Conservation (phyloP, 805 yeast genomes). For the Barnettozyma wickerhamii region DNA sequence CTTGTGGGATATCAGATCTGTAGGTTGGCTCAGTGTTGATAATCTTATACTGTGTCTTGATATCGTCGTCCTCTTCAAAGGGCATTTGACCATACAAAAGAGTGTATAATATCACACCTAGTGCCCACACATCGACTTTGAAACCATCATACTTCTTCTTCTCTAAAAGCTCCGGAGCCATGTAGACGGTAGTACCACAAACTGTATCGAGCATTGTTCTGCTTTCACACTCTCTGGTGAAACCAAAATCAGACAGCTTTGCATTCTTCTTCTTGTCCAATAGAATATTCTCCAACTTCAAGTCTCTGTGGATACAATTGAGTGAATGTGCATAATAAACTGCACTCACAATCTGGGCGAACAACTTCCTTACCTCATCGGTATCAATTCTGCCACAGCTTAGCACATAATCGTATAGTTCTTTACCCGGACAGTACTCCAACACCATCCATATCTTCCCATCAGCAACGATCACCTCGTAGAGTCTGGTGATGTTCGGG, state of each 20-base stretch:
- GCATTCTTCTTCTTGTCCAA: conserved; percentile 53
- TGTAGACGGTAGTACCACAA: conserved; percentile 93
- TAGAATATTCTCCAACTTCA: conserved; percentile 76
- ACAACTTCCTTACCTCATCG: conserved; percentile 47
- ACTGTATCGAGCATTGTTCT: conserved; percentile 66
- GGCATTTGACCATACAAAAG: conserved; percentile 87
- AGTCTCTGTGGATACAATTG: conserved; percentile 80
- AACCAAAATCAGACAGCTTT: conserved; percentile 90
- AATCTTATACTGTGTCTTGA: conserved; percentile 55
- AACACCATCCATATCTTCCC: conserved; percentile 78
- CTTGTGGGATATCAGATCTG: conserved; percentile 41
- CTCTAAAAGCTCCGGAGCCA: conserved; percentile 89
- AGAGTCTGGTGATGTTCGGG: conserved; percentile 77
- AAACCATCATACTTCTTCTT: conserved; percentile 72
- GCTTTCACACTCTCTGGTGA: conserved; percentile 70
- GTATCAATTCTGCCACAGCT: conserved; percentile 45
- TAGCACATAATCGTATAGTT: conserved; percentile 63
- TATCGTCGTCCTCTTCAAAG: conserved; percentile 77
- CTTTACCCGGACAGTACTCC: conserved; percentile 85
- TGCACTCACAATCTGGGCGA: conserved; percentile 59
- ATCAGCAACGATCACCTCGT: conserved; percentile 83
- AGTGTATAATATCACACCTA: conserved; percentile 86
- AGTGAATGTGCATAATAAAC: conserved; percentile 68
- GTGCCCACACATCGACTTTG: conserved; percentile 85
- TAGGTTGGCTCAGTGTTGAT: conserved; percentile 61